Percentiles rank a stretch among this genome's conserved stretches.
Evolutionary conservation across 31 red algal species (phyloP).

Genomic region (Asparagopsis taxiformis): DNA sequence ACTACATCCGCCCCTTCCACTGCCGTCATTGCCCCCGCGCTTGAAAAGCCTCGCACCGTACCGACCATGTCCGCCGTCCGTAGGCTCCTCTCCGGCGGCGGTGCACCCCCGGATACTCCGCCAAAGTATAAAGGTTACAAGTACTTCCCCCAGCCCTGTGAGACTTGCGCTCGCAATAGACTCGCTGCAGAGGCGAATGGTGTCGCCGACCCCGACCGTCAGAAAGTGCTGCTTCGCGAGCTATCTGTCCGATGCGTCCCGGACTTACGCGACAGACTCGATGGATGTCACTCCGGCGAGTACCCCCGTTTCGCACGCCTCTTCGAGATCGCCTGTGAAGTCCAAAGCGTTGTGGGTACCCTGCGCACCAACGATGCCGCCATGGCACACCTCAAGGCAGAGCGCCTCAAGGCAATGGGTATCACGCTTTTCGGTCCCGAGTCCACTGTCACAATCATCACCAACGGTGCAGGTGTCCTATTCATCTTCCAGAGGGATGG

Average conservation of each 20-base stretch:
- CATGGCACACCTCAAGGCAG: constrained; percentile 39
- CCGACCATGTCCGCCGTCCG: constrained; percentile 45
- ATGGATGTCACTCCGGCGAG: constrained; percentile 20
- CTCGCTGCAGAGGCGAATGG: background rate
- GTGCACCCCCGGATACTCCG: background rate
- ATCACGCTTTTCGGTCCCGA: constrained; percentile 42
- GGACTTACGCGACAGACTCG: constrained; percentile 10
- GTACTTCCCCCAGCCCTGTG: background rate
- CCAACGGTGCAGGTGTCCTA: constrained; percentile 59
- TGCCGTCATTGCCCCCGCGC: background rate
- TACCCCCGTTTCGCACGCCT: constrained; percentile 29
- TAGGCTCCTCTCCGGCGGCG: constrained; percentile 40
- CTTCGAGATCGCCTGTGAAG: constrained; percentile 48
- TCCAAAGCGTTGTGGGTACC: constrained; percentile 37
- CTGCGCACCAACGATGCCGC: constrained; percentile 2
- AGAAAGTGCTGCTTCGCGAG: constrained; percentile 28
- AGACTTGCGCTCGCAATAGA: background rate
- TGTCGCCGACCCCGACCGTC: constrained; percentile 7
- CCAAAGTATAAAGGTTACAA: background rate
- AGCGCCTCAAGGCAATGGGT: constrained; percentile 56
- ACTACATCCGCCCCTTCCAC: background rate
- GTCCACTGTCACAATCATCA: constrained; percentile 37
- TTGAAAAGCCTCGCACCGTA: background rate
- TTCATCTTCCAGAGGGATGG: constrained; percentile 33
- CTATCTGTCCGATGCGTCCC: constrained; percentile 27